Base-by-base conservation (phyloP, 129 eudicot species). In the Erigeron canadensis region DNA sequence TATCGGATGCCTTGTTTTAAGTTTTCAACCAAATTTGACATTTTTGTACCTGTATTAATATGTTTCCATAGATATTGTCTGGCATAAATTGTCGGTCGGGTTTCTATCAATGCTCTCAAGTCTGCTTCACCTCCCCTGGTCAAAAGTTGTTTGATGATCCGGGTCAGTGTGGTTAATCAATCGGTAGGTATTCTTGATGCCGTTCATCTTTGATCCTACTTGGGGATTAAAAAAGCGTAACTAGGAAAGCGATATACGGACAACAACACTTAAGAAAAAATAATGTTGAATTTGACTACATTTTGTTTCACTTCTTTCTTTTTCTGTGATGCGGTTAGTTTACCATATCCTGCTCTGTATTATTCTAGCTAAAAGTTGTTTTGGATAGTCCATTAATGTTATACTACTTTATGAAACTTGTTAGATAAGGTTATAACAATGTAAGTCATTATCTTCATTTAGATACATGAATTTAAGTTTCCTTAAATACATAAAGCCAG, bases 61-160 rank as follows among this genome's bases (percentile, higher is more conserved):
- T n/a, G n/a, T n/a, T n/a, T n/a, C n/a, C 45, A 63, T 77, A 73
- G 68, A 64, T 81, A 50, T 78, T 66, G 78, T 57, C 58, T 70
- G 72, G 28, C 23, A 54, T 74, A 73, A 44, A 28, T 73, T 8
- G 75, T 65, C 59, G 45, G 74, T 39, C 59, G 45, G 74, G 23
- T 1, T 57, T 8, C 72, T 50, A 79, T 65, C 74, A 13, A 62
- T 67, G 53, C 72, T 79, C 69, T 75, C 21, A 34, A 21, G 67
- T 65, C 67, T 70, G 60, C 46, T 64, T 78, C 74, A 67, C 13
- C 59, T 61, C 65, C 63, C 62, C 77, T 60, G 15, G 81, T 66
- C 66, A 53, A 67, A 74, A 62, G 1, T 21, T 81, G 50, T 61
- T 77, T 53, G 54, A 72, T 67, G 67, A 17, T 57, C 21, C 47